Base-by-base conservation (phyloP, 176 grass and related monocot genomes). In the Triticum turgidum region DNA sequence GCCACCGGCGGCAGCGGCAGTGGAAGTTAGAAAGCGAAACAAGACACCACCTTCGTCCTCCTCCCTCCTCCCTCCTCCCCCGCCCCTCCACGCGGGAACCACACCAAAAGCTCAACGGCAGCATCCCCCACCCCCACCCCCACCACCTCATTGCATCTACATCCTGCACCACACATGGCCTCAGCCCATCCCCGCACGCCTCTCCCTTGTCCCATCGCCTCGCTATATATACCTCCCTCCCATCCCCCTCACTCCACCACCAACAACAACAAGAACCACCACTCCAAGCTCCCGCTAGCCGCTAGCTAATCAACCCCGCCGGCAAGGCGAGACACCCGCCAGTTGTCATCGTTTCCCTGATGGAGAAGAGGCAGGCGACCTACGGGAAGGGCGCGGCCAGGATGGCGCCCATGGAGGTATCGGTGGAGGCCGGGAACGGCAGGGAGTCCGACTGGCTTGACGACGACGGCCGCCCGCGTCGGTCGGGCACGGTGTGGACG, bases 401-500 rank as follows among this genome's bases (percentile, higher is more conserved):
- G 77, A 13, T 79, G 78, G 32, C 42, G 21, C 7, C 88, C 4
- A 1, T 87, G 20, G 89, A 87, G 8, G 20, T 87, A 45, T 59
- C 80, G 0, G 80, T 69, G 68, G 89, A 87, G 89, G 67, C 84
- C 6, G 84, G 73, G 41, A 86, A 45, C 52, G 11, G 6, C 0
- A 18, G 21, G 1, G 87, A 32, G 44, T 78, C 56, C 3, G 86
- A 87, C 24, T 80, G 59, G 39, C 77, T 83, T 4, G 96, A 98
- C 71, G 96, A 98, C 14, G 96, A 98, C 47, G 93, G 93, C 5
- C 82, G 93, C 7, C 76, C 84, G 3, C 77, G 82, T 6, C 75
- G 88, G 11, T 56, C 73, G 85, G 96, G 96, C 14, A 96, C 96
- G 56, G 52, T 94, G n/a, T 98, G 96, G 96, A 98, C 93, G 80